Evolutionary conservation across 2,329 filamentous ascomycete genomes (phyloP).

Genomic region (Diplodia seriata): DNA sequence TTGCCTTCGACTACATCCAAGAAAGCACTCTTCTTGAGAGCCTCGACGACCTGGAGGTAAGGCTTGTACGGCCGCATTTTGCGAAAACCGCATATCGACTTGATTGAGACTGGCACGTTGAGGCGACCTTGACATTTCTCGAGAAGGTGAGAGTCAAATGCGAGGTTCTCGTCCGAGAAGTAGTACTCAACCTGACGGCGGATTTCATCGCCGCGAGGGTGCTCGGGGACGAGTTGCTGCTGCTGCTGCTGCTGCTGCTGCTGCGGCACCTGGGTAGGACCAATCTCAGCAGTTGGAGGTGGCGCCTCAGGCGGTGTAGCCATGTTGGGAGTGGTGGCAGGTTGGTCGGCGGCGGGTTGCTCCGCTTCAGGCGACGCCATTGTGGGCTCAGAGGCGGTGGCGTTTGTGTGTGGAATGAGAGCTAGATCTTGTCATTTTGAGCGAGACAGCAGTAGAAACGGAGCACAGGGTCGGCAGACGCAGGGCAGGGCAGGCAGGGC

Average conservation of each 20-base stretch:
- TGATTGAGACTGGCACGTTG: constrained; percentile 53
- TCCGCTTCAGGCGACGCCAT: background rate
- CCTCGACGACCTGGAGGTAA: constrained; percentile 46
- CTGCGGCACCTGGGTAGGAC: background rate
- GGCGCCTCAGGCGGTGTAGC: background rate
- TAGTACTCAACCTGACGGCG: constrained; percentile 56
- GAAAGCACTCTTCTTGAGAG: constrained; percentile 51
- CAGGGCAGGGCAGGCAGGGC: background rate
- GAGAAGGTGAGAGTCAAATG: constrained; percentile 52
- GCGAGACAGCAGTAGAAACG: background rate
- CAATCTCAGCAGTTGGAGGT: background rate
- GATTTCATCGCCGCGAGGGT: constrained; percentile 36
- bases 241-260: background rate
- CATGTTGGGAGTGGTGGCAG: background rate
- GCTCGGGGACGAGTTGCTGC: constrained; percentile 26
- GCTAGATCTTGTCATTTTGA: too few relatives aligned
- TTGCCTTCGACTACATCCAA: constrained; percentile 52
- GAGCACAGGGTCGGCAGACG: background rate
- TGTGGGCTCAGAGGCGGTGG: constrained; percentile 4
- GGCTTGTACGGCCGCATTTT: constrained; percentile 57
- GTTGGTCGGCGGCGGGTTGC: background rate
- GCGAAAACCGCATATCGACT: constrained; percentile 52
- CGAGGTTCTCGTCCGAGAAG: constrained; percentile 58
- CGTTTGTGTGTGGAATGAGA: background rate
- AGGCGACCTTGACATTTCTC: constrained; percentile 49